Evolutionary conservation across 2,329 filamentous ascomycete genomes (phyloP).

Genomic region (Gaeumannomyces tritici): DNA sequence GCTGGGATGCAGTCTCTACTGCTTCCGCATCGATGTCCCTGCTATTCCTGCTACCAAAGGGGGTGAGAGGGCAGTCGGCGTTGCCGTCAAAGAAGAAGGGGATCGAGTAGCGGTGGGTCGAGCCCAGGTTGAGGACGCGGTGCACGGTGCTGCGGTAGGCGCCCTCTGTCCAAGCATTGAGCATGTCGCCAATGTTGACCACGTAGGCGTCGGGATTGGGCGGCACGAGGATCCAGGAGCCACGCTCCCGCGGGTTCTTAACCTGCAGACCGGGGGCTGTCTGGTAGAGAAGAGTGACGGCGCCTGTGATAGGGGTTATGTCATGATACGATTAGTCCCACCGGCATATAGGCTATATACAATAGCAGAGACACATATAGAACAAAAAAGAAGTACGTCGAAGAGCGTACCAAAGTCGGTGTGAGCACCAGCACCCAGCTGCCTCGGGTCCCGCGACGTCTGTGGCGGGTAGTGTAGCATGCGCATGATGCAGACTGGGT

Average conservation of each 20-base stretch:
- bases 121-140: conserved; percentile 42
- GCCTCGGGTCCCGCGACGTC: conserved; percentile 18
- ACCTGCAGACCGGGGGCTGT: conserved; percentile 42
- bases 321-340: background rate
- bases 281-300: conserved; percentile 45
- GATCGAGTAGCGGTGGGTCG: conserved; percentile 42
- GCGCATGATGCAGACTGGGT: conserved; percentile 32
- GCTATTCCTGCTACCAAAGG: conserved; percentile 18
- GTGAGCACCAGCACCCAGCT: conserved; percentile 34
- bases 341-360: background rate
- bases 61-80: conserved; percentile 26
- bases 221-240: conserved; percentile 32
- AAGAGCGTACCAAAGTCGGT: conserved; percentile 37
- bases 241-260: conserved; percentile 26
- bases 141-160: conserved; percentile 44
- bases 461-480: conserved; percentile 40
- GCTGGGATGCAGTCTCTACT: background rate
- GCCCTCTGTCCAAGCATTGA: conserved; percentile 39
- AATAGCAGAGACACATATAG: background rate
- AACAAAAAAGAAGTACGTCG: too few species aligned
- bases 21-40: background rate
- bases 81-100: conserved; percentile 48
- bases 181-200: conserved; percentile 41
- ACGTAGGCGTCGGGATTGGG: conserved; percentile 36
- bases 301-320: conserved; percentile 10